These are phyloP conservation scores for Lachancea fermentati DNA, from an alignment of 805 yeast species.

Conservation along the genomic window DNA sequence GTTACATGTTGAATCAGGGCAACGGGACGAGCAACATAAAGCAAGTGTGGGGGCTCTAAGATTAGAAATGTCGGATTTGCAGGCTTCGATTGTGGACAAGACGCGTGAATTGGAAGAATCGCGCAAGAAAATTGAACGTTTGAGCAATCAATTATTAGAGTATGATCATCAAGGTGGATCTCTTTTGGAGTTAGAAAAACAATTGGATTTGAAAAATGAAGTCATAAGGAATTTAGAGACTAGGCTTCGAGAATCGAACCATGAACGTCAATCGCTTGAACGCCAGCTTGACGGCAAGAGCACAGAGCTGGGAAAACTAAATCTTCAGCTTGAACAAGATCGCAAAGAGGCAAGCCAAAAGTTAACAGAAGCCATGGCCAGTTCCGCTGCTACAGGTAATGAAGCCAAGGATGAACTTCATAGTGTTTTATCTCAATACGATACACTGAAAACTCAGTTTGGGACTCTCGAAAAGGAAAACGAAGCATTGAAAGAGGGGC, in stretches of 20 bases:
- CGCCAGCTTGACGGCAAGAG: conserved; percentile 3
- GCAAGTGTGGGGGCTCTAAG: conserved; percentile 9
- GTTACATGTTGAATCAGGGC: conserved; percentile 4
- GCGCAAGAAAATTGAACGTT: conserved; percentile 13
- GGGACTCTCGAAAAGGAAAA: neutral
- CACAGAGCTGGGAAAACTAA: neutral
- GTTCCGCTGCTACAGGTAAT: neutral
- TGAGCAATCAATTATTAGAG: conserved; percentile 15
- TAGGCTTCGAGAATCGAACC: conserved; percentile 10
- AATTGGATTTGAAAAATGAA: conserved; percentile 7
- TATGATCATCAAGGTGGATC: conserved; percentile 16
- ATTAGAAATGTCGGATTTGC: conserved; percentile 12
- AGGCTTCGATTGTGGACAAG: conserved; percentile 11
- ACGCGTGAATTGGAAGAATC: conserved; percentile 13
- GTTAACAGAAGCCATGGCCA: neutral
- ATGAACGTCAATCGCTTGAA: conserved; percentile 6
- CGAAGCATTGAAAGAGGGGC: neutral
- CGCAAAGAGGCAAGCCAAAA: neutral
- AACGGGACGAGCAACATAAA: conserved; percentile 10
- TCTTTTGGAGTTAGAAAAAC: conserved; percentile 9
- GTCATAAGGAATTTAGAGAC: conserved; percentile 8
- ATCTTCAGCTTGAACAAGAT: neutral
- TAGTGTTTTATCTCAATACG: neutral
- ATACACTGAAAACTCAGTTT: neutral
- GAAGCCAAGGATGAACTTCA: neutral